phyloP scores from a whole-genome alignment of 139 green algal genomes.

The Diplosphaera chodatii region DNA sequence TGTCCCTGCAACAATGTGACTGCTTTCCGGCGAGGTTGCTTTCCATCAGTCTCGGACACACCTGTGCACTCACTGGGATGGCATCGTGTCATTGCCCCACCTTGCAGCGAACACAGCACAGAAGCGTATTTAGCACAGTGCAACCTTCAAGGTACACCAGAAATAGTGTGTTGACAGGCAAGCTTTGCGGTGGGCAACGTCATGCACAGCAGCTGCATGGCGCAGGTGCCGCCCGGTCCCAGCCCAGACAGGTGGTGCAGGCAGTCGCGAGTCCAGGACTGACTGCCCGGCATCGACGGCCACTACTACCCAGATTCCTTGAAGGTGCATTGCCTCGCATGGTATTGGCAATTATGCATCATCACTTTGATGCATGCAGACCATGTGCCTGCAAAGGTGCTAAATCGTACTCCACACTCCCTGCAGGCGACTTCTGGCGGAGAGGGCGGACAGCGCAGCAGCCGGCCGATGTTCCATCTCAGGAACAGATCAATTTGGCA shows the following conservation, averaged over 20 bases:
- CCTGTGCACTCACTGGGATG: too few species aligned
- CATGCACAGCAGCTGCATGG: background rate
- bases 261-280: background rate
- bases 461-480: background rate
- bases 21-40: too few species aligned
- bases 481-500: background rate
- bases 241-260: background rate
- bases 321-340: background rate
- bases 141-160: background rate
- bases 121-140: background rate
- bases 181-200: too few species aligned
- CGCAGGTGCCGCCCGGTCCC: background rate
- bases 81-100: too few species aligned
- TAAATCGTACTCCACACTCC: too few species aligned
- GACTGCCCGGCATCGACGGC: background rate
- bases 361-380: too few species aligned
- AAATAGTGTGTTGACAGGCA: background rate
- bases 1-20: too few species aligned
- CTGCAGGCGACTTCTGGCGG: background rate
- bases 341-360: too few species aligned
- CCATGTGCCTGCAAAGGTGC: too few species aligned
- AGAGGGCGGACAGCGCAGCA: background rate
- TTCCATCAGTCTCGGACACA: too few species aligned
- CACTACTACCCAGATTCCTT: background rate
- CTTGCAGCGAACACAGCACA: too few species aligned